Percentiles rank a stretch among this genome's conserved stretches.
Evolutionary conservation across 1,284 basidiomycete genomes (phyloP).

Genomic region (Sphaerobolus stellatus): DNA sequence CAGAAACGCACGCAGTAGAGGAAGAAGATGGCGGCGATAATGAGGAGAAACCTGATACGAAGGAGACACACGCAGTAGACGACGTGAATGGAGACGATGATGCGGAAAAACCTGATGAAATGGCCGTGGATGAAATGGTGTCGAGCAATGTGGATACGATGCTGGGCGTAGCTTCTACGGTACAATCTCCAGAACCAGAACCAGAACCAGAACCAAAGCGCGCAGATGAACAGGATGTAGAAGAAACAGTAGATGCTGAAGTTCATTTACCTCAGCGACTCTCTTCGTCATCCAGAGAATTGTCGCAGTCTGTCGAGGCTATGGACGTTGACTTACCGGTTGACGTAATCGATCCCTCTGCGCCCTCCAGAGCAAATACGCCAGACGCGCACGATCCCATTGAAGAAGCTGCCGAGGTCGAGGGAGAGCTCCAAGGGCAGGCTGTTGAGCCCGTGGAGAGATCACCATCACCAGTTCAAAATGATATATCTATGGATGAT

Average conservation of each 20-base stretch:
- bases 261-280: too few species aligned
- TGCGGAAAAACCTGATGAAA: not conserved
- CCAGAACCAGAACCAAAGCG: not conserved
- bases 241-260: not conserved
- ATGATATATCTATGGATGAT: conserved; percentile 5
- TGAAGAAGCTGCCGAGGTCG: not conserved
- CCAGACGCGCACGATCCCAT: not conserved
- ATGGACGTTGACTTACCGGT: not conserved
- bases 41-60: not conserved
- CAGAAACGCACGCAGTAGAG: not conserved
- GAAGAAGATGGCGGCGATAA: not conserved
- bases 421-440: not conserved
- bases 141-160: not conserved
- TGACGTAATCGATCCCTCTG: not conserved
- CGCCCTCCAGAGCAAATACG: not conserved
- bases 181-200: not conserved
- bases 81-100: too few species aligned
- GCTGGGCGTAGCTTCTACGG: not conserved
- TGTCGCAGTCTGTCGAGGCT: not conserved
- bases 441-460: not conserved
- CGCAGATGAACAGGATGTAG: not conserved
- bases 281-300: not conserved
- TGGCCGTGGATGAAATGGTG: not conserved
- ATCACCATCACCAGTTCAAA: too few species aligned
- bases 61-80: not conserved